Evolutionary conservation across 345 rosid species (phyloP).

Genomic region (Lagerstroemia speciosa): DNA sequence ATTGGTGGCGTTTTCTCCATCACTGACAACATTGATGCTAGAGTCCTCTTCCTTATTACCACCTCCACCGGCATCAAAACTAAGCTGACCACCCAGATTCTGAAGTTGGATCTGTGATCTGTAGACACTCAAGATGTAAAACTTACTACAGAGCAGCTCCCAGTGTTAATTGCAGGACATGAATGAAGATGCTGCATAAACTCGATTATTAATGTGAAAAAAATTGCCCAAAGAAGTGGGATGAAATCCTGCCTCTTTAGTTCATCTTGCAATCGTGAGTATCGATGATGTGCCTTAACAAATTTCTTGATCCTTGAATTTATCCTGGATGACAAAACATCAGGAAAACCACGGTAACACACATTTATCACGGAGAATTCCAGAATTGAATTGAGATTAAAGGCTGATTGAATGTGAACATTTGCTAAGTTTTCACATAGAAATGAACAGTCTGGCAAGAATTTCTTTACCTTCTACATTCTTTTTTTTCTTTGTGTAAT

Average conservation of each 20-base stretch:
- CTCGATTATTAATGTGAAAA: background rate
- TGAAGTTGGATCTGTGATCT: constrained; percentile 77
- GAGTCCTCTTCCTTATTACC: constrained; percentile 55
- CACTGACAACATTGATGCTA: constrained; percentile 50
- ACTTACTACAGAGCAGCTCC: background rate
- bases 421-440: too few species aligned
- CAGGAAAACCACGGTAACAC: constrained; percentile 3
- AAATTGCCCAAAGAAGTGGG: background rate
- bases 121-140: constrained; percentile 15
- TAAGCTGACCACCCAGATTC: constrained; percentile 66
- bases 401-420: too few species aligned
- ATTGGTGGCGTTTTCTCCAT: constrained; percentile 42
- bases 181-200: constrained; percentile 8
- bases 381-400: too few species aligned
- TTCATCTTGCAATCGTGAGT: constrained; percentile 55
- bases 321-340: constrained; percentile 39
- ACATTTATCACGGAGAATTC: background rate
- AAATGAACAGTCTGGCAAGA: background rate
- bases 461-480: constrained; percentile 54
- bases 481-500: constrained; percentile 66
- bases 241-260: constrained; percentile 48
- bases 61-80: constrained; percentile 28
- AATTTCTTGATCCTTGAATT: constrained; percentile 70
- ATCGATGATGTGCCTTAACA: constrained; percentile 55
- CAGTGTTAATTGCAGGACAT: constrained; percentile 4